These are phyloP conservation scores for Parasitella parasitica DNA, from an alignment of 371 early-diverging fungal genomes.

Conservation along the genomic window DNA sequence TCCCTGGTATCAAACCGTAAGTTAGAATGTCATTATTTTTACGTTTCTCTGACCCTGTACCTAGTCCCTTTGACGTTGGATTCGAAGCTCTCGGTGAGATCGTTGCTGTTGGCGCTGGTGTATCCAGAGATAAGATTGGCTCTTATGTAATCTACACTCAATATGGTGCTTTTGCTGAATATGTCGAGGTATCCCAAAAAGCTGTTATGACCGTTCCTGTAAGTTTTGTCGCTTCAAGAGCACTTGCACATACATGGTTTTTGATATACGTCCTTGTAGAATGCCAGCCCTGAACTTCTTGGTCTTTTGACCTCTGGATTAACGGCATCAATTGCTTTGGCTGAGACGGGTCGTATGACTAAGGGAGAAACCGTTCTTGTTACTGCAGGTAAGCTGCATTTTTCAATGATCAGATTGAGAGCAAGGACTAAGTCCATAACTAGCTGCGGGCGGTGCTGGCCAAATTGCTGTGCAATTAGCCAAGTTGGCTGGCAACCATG, in stretches of 20 bases:
- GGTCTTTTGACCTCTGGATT: slow-evolving; percentile 55
- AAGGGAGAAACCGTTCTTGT: slow-evolving; percentile 42
- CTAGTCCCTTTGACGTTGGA: slow-evolving; percentile 63
- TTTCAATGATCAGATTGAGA: background rate
- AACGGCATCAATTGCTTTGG: slow-evolving; percentile 52
- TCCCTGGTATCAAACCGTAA: slow-evolving; percentile 56
- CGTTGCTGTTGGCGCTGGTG: slow-evolving; percentile 45
- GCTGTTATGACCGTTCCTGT: slow-evolving; percentile 47
- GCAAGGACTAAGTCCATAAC: background rate
- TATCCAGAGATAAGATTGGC: slow-evolving; percentile 40
- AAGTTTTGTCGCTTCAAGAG: background rate
- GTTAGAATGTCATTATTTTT: slow-evolving; percentile 1
- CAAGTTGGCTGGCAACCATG: slow-evolving; percentile 49
- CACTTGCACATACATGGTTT: background rate
- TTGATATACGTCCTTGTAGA: slow-evolving; percentile 3
- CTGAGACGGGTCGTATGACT: slow-evolving; percentile 34
- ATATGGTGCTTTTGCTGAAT: slow-evolving; percentile 62
- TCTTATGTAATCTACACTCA: slow-evolving; percentile 30
- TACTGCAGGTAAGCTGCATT: slow-evolving; percentile 34
- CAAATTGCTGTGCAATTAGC: slow-evolving; percentile 54
- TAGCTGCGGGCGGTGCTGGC: slow-evolving; percentile 55
- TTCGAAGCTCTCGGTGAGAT: slow-evolving; percentile 61
- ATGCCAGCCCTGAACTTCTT: slow-evolving; percentile 34
- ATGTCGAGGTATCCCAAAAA: slow-evolving; percentile 27
- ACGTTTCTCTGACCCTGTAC: too few relatives aligned